Conservation (phyloP, 129 eudicot genomes). For the Lactuca saligna region DNA sequence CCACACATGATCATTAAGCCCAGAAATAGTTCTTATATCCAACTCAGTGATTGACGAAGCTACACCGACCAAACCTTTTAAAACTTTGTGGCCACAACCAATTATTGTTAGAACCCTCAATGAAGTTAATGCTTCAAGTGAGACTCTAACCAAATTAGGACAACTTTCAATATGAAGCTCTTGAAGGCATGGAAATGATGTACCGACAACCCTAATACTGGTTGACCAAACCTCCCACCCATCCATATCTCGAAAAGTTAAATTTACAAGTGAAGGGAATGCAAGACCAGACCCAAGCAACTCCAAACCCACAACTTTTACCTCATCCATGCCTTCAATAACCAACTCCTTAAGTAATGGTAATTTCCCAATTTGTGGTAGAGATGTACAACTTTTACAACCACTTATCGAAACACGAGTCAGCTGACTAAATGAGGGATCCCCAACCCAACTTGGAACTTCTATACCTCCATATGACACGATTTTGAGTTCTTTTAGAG, state of each 20-base stretch:
- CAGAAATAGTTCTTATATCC: background rate
- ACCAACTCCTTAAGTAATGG: slow-evolving; percentile 13
- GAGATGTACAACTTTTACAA: background rate
- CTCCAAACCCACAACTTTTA: slow-evolving; percentile 13
- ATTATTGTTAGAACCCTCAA: background rate
- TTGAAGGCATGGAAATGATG: slow-evolving; percentile 18
- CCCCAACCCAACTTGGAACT: slow-evolving; percentile 18
- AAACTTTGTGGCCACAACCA: background rate
- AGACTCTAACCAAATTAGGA: slow-evolving; percentile 17
- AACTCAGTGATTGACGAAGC: slow-evolving; percentile 12
- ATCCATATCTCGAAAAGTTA: slow-evolving; percentile 35
- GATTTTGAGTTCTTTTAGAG: background rate
- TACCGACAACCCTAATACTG: background rate
- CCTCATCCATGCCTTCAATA: slow-evolving; percentile 5
- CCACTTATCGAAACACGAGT: background rate
- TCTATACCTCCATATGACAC: slow-evolving; percentile 13
- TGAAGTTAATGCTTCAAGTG: slow-evolving; percentile 18
- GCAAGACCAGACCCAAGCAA: slow-evolving; percentile 13
- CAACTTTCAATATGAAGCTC: background rate
- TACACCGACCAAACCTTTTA: slow-evolving; percentile 12
- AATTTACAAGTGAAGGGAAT: slow-evolving; percentile 38
- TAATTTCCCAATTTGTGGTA: slow-evolving; percentile 14
- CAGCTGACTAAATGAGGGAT: background rate
- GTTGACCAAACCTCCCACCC: slow-evolving; percentile 41
- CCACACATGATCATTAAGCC: slow-evolving; percentile 24